Conservation (phyloP, 306 rosid genomes). For the Hippophae gyantsensis region DNA sequence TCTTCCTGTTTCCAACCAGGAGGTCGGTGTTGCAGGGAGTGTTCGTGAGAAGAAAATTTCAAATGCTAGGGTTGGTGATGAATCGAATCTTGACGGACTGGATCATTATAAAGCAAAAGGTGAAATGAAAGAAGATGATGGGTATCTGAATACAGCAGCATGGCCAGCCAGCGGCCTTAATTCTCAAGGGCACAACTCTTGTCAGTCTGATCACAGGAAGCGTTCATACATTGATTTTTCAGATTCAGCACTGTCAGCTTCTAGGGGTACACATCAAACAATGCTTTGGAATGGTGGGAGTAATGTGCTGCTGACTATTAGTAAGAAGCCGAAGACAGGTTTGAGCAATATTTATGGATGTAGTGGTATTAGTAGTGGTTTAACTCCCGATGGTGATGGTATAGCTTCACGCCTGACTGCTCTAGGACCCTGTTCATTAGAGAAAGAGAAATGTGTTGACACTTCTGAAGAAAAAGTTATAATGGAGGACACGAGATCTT, state of each 20-base stretch:
- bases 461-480: constrained; percentile 65
- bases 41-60: too few species aligned
- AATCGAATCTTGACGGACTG: constrained; percentile 29
- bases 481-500: constrained; percentile 49
- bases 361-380: constrained; percentile 24
- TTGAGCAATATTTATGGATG: constrained; percentile 23
- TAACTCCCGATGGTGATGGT: constrained; percentile 19
- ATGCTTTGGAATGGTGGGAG: constrained; percentile 41
- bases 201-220: constrained; percentile 27
- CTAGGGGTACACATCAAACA: constrained; percentile 20
- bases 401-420: constrained; percentile 22
- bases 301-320: constrained; percentile 18
- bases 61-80: constrained; percentile 3
- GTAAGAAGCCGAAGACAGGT: constrained; percentile 44
- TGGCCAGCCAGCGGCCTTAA: constrained; percentile 22
- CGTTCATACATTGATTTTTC: constrained; percentile 32
- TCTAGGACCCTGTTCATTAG: constrained; percentile 27
- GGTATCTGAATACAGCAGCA: constrained; percentile 19
- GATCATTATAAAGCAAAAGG: constrained; percentile 30
- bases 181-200: constrained; percentile 17
- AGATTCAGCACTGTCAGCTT: constrained; percentile 26
- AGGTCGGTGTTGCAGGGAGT: neutral
- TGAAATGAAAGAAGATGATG: constrained; percentile 29
- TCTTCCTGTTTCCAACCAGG: constrained; percentile 26
- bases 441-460: constrained; percentile 37